Conservation (phyloP, 2,329 filamentous ascomycete genomes). For the Fusarium duplospermum region DNA sequence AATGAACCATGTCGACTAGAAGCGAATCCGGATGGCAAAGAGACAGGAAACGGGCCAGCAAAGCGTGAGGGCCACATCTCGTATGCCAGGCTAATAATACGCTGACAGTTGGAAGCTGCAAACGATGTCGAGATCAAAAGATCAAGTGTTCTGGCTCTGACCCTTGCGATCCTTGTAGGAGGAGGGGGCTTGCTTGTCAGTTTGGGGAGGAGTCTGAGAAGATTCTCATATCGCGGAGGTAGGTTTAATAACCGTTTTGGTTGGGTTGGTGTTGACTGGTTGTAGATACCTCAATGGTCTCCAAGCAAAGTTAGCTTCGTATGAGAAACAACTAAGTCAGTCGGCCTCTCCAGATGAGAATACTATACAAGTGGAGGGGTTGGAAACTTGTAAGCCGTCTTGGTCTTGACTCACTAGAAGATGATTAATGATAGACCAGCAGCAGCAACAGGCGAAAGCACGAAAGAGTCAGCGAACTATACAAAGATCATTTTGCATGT, state of each 20-base stretch:
- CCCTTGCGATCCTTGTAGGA: not conserved
- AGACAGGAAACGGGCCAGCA: not conserved
- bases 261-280: not conserved
- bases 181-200: not conserved
- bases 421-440: not conserved
- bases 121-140: not conserved
- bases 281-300: not conserved
- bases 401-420: fast-evolving
- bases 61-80: not conserved
- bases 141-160: not conserved
- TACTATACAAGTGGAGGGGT: not conserved
- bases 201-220: not conserved
- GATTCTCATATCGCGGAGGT: not conserved
- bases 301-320: not conserved
- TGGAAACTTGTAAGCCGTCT: not conserved
- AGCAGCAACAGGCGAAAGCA: not conserved
- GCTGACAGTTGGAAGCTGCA: not conserved
- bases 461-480: not conserved
- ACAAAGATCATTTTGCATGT: not conserved
- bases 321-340: not conserved
- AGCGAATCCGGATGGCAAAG: not conserved
- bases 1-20: not conserved
- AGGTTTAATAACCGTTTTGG: not conserved
- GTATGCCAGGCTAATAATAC: no score
- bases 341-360: not conserved